Base-by-base conservation (phyloP, 371 early-diverging fungal genomes). In the Mucor velutinosus region DNA sequence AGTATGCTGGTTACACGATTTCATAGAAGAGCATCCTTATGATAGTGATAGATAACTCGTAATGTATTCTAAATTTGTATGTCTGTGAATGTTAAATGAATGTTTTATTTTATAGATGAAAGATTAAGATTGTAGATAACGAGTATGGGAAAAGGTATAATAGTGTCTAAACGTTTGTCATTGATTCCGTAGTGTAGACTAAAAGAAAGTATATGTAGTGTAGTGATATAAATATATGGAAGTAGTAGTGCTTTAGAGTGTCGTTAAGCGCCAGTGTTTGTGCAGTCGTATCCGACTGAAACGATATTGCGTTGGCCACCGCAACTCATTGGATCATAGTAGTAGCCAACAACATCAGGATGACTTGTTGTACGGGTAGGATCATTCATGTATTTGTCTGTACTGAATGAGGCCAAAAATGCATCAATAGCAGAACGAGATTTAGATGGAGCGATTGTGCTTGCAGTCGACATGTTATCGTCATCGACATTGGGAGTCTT, bases 321-420 rank as follows among this genome's bases (percentile, higher is more conserved):
- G 32, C 75, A 64, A 25, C 79, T 74, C 79, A 82, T 79, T 23
- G 79, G 82, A 67, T 82, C 82, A 60, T 75, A 62, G 33, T 67
- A 79, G 10, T 64, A 37, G n/a, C 82, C 82, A 49, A 82, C 65
- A 10, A 75, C 64, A 33, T 76, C 75, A 62, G 83, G 79, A 47
- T 62, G 70, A 45, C 70, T 68, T n/a, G 68, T 65, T n/a, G 69
- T 73, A 51, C 80, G 76, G 70, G 71, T 83, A 41, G 83, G 83
- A 65, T 83, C 83, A 62, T 66, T 66, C 57, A 56, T 45, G 29
- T 55, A 69, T 37, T 69, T 69, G 25, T 64, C 64, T 32, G 70
- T 69, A 55, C 65, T 64, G 17, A 69, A 65, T 7, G 64, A 56
- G 33, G 65, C 45, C 14, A 60, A 17, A 25, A 69, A 65, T 5